Base-by-base conservation (phyloP, 2,329 filamentous ascomycete species). In the Cytospora chrysosperma region DNA sequence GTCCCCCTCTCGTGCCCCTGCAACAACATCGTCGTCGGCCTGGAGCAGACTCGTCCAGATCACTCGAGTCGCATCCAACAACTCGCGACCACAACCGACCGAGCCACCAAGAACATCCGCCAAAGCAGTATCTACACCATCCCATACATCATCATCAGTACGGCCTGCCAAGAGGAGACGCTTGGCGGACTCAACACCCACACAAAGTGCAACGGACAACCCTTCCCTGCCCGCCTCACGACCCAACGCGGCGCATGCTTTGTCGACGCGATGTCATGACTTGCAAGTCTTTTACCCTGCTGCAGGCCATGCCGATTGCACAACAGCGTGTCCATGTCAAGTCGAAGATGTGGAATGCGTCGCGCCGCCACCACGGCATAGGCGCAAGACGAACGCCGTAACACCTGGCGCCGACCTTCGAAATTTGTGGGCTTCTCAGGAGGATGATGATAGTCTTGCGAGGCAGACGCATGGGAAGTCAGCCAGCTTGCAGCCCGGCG, bases 31-130 rank as follows among this genome's bases (percentile, higher is more conserved):
- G 15, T 53, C 52, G 7, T 64, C 64, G 24, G 64, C 64, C 51
- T 66, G 64, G 64, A 61, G 52, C 19, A 59, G 58, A 10, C 64
- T 66, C 28, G 64, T 66, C 30, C 50, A 66, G 13, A 24, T 52
- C 10, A 66, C 64, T 17, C 60, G 56, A 30, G 53, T 28, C 15
- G 64, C 64, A 28, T 61, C 64, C 21, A 52, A 67, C 12, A 49
- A 26, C 28, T 34, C 53, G 6, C 56, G 59, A 53, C 24, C 58
- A n/a, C 17, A 27, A 30, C 34, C 32, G 49, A 61, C 40, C 51
- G 68, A 66, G 54, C 50, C 61, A 21, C 43, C 27, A 21, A 50
- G 59, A 15, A 37, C 6, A 15, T 32, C 8, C n/a, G 61, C 6
- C 6, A 27, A 28, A 17, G 2, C 17, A 21, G 15, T 30, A 6